phyloP scores from a whole-genome alignment of 805 yeast species.

The Yarrowia sp. region DNA sequence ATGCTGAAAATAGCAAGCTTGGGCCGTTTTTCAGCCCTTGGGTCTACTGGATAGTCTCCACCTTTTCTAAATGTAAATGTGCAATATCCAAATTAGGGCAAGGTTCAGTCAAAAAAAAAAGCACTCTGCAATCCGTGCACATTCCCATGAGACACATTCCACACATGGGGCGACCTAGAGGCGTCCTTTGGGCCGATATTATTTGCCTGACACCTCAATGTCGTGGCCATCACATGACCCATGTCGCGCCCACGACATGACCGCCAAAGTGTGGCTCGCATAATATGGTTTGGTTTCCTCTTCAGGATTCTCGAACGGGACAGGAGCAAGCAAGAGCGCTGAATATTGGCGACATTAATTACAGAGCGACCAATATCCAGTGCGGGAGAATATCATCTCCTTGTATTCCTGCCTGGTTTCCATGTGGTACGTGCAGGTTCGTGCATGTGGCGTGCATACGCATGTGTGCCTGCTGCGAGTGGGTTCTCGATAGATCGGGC shows the following conservation, averaged over 20 bases:
- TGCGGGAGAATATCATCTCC: too few species aligned
- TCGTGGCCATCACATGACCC: too few species aligned
- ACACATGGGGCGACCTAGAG: not conserved
- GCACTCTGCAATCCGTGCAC: conserved; percentile 2
- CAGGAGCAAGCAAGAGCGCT: not conserved
- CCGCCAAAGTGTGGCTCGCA: too few species aligned
- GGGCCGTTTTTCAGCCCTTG: too few species aligned
- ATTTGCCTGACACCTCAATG: not conserved
- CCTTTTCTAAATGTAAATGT: not conserved
- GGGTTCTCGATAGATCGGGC: not conserved
- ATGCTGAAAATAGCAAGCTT: not conserved
- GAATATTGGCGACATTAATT: too few species aligned
- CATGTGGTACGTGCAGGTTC: not conserved
- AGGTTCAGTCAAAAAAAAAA: not conserved
- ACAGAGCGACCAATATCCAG: too few species aligned
- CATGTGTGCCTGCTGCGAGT: not conserved
- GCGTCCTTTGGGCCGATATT: not conserved
- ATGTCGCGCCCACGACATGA: too few species aligned
- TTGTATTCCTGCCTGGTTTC: too few species aligned
- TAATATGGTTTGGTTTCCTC: not conserved
- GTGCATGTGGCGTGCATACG: not conserved
- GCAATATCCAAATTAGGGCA: not conserved
- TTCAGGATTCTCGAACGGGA: not conserved
- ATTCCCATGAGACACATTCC: not conserved
- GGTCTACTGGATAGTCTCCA: too few species aligned